A percentile compares a stretch with the other conserved stretches of the same genome.
phyloP scores from a whole-genome alignment of 192 early-diverging fungal species.

The Entomortierella chlamydospora region DNA sequence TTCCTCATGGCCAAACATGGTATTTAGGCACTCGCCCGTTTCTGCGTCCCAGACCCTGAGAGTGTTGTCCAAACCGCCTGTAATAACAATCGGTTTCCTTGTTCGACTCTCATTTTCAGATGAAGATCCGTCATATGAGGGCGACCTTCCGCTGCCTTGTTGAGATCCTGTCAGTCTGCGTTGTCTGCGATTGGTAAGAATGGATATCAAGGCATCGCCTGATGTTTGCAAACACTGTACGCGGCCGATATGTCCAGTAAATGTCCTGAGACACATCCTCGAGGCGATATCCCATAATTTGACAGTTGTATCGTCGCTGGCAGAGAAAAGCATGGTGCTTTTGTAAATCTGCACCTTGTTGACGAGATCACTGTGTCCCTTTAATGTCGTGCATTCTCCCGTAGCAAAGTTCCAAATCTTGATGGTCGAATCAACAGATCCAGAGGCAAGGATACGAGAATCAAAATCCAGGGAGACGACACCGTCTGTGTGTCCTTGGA shows the following conservation, averaged over 20 bases:
- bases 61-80: constrained; percentile 86
- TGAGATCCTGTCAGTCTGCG: neutral
- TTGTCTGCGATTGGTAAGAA: constrained; percentile 22
- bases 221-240: constrained; percentile 69
- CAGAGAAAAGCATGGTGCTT: constrained; percentile 77
- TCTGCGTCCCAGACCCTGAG: constrained; percentile 92
- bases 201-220: constrained; percentile 35
- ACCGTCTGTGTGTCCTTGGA: constrained; percentile 81
- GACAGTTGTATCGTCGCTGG: constrained; percentile 88
- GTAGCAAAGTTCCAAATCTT: constrained; percentile 85
- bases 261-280: constrained; percentile 71
- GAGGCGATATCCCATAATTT: constrained; percentile 88
- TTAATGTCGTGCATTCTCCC: constrained; percentile 74
- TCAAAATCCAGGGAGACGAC: constrained; percentile 87
- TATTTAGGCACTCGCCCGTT: constrained; percentile 80
- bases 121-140: constrained; percentile 14
- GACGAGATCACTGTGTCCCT: constrained; percentile 91
- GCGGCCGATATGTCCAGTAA: constrained; percentile 76
- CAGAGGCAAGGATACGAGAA: constrained; percentile 82
- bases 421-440: constrained; percentile 86
- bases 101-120: constrained; percentile 32
- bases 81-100: constrained; percentile 70
- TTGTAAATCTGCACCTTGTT: constrained; percentile 87
- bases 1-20: constrained; percentile 83
- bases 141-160: constrained; percentile 1